Percentiles rank a stretch among this genome's conserved stretches.
These are phyloP conservation scores for Penicillium olsonii DNA, from an alignment of 2,329 filamentous ascomycete genomes.

Conservation along the genomic window DNA sequence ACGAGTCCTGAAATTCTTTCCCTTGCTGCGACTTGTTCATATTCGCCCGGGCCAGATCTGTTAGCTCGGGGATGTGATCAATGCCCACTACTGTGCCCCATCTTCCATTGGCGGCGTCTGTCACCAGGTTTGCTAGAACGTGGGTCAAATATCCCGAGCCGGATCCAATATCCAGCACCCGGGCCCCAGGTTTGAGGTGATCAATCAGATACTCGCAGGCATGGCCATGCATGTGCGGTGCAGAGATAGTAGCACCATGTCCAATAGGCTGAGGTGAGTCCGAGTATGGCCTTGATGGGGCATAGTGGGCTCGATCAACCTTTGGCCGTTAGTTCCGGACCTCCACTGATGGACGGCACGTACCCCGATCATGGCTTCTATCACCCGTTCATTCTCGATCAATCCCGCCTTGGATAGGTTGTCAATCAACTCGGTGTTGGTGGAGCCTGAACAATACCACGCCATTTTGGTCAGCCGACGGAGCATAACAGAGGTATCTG, in stretches of 20 bases:
- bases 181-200: slow-evolving; percentile 53
- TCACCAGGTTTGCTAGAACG: slow-evolving; percentile 75
- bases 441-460: slow-evolving; percentile 78
- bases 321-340: slow-evolving; percentile 33
- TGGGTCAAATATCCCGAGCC: slow-evolving; percentile 86
- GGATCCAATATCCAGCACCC: slow-evolving; percentile 73
- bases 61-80: slow-evolving; percentile 69
- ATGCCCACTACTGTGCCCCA: slow-evolving; percentile 65
- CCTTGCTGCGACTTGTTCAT: slow-evolving; percentile 66
- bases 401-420: slow-evolving; percentile 74
- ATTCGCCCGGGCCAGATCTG: slow-evolving; percentile 64
- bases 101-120: slow-evolving; percentile 29
- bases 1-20: slow-evolving; percentile 59
- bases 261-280: slow-evolving; percentile 72
- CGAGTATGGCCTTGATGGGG: slow-evolving; percentile 69
- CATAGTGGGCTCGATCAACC: slow-evolving; percentile 88
- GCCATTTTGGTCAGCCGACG: slow-evolving; percentile 63
- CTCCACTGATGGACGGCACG: slow-evolving; percentile 8
- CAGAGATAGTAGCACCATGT: slow-evolving; percentile 68
- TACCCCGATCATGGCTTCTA: slow-evolving; percentile 77
- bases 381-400: slow-evolving; percentile 71
- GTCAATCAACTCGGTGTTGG: slow-evolving; percentile 73
- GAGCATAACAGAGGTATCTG: slow-evolving; percentile 8
- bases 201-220: slow-evolving; percentile 65
- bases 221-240: slow-evolving; percentile 71